Conservation (phyloP, 768 basidiomycete genomes). For the Amanita pallidorosea region DNA sequence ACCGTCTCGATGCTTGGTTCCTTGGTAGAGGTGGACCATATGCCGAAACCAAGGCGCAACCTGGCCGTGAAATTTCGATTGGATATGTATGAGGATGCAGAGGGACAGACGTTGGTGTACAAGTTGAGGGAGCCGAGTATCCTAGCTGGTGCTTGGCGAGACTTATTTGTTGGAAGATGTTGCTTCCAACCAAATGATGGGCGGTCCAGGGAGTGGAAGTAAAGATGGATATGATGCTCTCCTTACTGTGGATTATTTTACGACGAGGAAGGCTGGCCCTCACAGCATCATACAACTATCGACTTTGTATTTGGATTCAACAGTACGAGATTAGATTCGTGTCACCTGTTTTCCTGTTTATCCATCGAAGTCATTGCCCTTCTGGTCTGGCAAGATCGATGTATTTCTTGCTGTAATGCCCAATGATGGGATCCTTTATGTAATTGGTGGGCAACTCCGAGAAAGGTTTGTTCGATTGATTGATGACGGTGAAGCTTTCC, state of each 20-base stretch:
- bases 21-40: constrained; percentile 1
- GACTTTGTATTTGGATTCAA: no score
- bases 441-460: no score
- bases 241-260: not conserved
- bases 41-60: constrained; percentile 1
- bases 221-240: not conserved
- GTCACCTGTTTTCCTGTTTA: no score
- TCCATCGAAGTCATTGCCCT: no score
- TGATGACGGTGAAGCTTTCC: no score
- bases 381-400: no score
- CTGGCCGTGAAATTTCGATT: not conserved
- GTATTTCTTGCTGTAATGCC: no score
- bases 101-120: not conserved
- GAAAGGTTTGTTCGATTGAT: no score
- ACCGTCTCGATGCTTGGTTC: constrained; percentile 2
- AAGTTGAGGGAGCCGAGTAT: not conserved
- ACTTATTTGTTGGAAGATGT: not conserved
- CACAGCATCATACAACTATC: no score
- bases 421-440: no score
- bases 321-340: no score
- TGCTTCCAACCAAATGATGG: not conserved
- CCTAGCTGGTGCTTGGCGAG: constrained; percentile 1
- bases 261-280: not conserved
- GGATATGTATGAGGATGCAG: not conserved
- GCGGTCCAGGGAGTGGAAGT: not conserved